Conservation (phyloP, 2,329 filamentous ascomycete species). For the Nakataea oryzae region DNA sequence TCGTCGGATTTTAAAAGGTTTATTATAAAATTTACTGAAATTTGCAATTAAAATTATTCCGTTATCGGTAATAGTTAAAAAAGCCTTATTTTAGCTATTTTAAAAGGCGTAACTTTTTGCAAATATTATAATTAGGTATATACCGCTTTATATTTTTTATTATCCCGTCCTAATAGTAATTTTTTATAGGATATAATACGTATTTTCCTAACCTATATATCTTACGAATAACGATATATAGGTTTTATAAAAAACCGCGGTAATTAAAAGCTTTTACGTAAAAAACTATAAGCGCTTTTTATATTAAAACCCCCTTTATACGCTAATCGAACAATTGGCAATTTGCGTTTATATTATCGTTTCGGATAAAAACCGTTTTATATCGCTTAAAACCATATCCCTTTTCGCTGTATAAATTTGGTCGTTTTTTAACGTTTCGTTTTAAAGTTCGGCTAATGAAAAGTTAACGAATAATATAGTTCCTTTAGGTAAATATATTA, state of each 20-base stretch:
- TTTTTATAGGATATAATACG: not conserved
- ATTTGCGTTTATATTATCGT: no score
- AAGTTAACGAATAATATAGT: no score
- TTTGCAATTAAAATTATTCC: no score
- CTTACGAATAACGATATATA: not conserved
- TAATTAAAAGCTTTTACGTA: not conserved
- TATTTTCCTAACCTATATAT: not conserved
- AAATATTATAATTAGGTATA: not conserved
- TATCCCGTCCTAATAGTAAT: not conserved
- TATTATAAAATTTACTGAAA: no score
- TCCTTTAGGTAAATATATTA: no score
- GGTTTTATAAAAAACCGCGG: not conserved
- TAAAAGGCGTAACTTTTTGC: not conserved
- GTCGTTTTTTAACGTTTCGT: not conserved
- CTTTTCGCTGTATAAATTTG: no score
- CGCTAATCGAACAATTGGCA: no score
- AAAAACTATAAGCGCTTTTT: not conserved
- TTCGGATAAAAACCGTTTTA: no score
- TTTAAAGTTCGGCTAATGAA: not conserved
- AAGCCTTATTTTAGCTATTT: not conserved
- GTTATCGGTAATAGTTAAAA: not conserved
- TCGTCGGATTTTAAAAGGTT: no score
- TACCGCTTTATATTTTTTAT: no score
- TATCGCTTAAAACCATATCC: no score
- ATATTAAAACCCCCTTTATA: not conserved